phyloP scores from a whole-genome alignment of 176 grass and related monocot species.

The Metroxylon sagu region DNA sequence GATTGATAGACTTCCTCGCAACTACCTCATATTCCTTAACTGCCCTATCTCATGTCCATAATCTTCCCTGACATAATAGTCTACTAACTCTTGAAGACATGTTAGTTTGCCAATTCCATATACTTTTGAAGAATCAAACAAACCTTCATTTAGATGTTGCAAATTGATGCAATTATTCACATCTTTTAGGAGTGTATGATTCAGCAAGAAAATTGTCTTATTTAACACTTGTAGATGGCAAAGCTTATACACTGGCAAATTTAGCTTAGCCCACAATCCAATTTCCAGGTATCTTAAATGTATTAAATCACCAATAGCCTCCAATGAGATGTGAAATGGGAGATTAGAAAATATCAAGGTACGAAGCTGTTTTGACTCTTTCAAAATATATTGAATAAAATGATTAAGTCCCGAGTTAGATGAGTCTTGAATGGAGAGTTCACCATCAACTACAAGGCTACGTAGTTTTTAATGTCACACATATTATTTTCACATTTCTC shows the following conservation, averaged over 20 bases:
- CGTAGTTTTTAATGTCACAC: background rate
- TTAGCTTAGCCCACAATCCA: background rate
- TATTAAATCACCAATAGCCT: too few relatives aligned
- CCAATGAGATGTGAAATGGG: too few relatives aligned
- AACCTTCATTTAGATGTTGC: constrained; percentile 16
- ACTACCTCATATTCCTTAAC: constrained; percentile 14
- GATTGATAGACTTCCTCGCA: constrained; percentile 21
- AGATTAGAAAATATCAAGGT: too few relatives aligned
- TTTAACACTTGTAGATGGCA: too few relatives aligned
- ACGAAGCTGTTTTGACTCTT: too few relatives aligned
- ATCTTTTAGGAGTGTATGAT: constrained; percentile 11
- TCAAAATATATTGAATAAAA: constrained; percentile 9
- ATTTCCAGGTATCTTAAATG: constrained; percentile 36
- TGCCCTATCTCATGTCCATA: constrained; percentile 12
- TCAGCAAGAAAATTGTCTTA: too few relatives aligned
- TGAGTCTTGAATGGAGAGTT: too few relatives aligned
- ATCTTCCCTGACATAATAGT: constrained; percentile 10
- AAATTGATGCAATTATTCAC: constrained; percentile 29
- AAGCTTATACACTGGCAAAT: too few relatives aligned
- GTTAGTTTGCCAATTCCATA: constrained; percentile 16
- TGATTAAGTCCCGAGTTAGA: background rate
- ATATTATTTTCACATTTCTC: background rate
- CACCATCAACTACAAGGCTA: constrained; percentile 37
- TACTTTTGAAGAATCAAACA: constrained; percentile 8
- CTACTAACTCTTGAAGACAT: constrained; percentile 13